Base-by-base conservation (phyloP, 257 asterid species). In the Gynochthodes officinalis region DNA sequence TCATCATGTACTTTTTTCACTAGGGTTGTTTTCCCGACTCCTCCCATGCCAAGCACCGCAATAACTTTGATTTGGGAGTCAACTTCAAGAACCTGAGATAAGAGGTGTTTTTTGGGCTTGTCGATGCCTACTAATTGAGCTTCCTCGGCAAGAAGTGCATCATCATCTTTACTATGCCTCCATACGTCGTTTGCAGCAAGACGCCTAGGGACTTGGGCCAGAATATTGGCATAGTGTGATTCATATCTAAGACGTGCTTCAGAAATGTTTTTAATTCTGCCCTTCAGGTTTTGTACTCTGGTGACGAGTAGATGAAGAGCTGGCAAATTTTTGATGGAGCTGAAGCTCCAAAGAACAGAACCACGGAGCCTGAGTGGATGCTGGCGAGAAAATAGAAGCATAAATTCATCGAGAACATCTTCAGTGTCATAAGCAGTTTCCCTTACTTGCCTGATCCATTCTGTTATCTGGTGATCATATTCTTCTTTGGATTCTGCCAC, bases 11-110 rank as follows among this genome's bases (percentile, higher is more conserved):
- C 48, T 2, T 32, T 68, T 19, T 33, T 68, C 2, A 53, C 72
- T 1, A 49, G 62, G 13, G 73, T 68, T 11, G 62, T 68, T 68
- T 68, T 68, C 0, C 73, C 73, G 2, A 68, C 5, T 50, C 73
- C 73, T 50, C 73, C 73, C 73, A 50, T 67, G 2, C 72, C 72
- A 0, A 33, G 49, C 14, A 65, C 8, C 39, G 32, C 12, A 30
- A 60, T 39, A 54, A 55, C 61, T 78, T 19, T 63, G 18, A 63
- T 48, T 4, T 35, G 48, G 30, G 16, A 63, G 48, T 33, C 49
- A 39, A 3, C 68, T 15, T 8, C 68, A 37, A 63, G 49, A 10
- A 63, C 46, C 16, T 37, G 30, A 35, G 50, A 63, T 21, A 63
- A 19, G 49, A 63, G 49, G 16, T 7, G 49, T 37, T 63, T 9